Base-by-base conservation (phyloP, 164 flowering plant species). In the Macadamia integrifolia region DNA sequence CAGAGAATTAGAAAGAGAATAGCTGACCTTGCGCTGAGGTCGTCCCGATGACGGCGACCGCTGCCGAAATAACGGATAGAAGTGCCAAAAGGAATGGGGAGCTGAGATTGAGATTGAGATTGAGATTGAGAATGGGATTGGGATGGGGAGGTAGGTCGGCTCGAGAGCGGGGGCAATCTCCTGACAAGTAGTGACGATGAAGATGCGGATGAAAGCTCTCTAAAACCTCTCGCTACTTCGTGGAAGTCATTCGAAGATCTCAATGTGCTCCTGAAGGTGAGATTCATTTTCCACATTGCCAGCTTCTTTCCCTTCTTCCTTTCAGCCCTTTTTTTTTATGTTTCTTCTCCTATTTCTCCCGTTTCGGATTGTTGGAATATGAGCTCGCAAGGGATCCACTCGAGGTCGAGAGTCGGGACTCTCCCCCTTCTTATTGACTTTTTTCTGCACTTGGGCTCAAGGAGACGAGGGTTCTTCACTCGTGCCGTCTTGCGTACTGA, bases 61-160 rank as follows among this genome's bases (percentile, higher is more conserved):
- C 65, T 62, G 28, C 79, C 67, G 76, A 72, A 15, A 69, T 62
- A 29, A 11, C 79, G 73, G 56, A 72, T 61, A 23, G 73, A n/a
- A 55, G 70, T 9, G 43, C 43, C 46, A 17, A 66, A 43, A 23
- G 68, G 55, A 43, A 58, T 31, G 28, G 35, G 55, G 44, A 66
- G 14, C 12, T 56, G 52, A 28, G 53, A 17, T 60, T 40, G 55
- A 23, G 23, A 23, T 23, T 23, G 23, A 23, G 23, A 23, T 23
- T 23, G 23, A 23, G 23, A 23, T 23, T 23, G 23, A 23, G 23
- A 23, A 0, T 43, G 48, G 48, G 48, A 43, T 43, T 43, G 48
- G 48, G 48, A 28, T 23, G 23, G 23, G 40, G 5, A 35, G 40
- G 40, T 35, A 58, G 28, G 66, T 52, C 17, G 56, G 30, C 31